Base-by-base conservation (phyloP, 169 alveolate species). In the Plasmodium adleri region DNA sequence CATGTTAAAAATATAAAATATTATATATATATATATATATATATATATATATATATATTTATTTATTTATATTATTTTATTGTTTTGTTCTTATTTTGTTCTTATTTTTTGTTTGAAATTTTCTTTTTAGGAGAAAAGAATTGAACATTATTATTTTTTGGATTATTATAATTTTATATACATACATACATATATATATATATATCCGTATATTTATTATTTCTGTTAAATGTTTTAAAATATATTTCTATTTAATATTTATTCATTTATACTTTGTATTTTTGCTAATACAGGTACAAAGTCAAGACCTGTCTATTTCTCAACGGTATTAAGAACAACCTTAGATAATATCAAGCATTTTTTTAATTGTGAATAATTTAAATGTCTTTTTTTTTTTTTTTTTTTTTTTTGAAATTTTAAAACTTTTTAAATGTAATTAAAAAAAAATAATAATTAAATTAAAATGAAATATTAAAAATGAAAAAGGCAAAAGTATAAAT, bases 241-340 rank as follows among this genome's bases (percentile, higher is more conserved):
- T 60, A 17, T 60, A 24, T 28, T 64, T 64, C 7, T 13, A 12
- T 28, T 70, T 47, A 13, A 15, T 70, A 22, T 49, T 15, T 0
- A 70, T 49, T 22, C 39, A 70, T 70, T 47, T 49, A 39, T 15
- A 39, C 47, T 32, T 28, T 54, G 54, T 59, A 7, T 56, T 62
- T 64, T 56, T 56, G 68, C 66, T 43, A 76, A 76, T 64, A 75
- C 89, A 76, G 89, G 89, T 70, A 76, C 89, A 60, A 74, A 64
- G 26, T 76, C 89, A 20, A 63, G 89, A 70, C 89, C 89, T 76
- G 89, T 76, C 47, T 64, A 76, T 58, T 76, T 76, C 20, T 49
- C 76, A 39, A 63, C 89, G 45, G 24, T 76, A 22, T 64, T 76
- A 52, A 28, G 66, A 76, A 63, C 72, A 28, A 67, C 66, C 3